phyloP scores from a whole-genome alignment of 139 green algal species.

The Eudorina sp. region DNA sequence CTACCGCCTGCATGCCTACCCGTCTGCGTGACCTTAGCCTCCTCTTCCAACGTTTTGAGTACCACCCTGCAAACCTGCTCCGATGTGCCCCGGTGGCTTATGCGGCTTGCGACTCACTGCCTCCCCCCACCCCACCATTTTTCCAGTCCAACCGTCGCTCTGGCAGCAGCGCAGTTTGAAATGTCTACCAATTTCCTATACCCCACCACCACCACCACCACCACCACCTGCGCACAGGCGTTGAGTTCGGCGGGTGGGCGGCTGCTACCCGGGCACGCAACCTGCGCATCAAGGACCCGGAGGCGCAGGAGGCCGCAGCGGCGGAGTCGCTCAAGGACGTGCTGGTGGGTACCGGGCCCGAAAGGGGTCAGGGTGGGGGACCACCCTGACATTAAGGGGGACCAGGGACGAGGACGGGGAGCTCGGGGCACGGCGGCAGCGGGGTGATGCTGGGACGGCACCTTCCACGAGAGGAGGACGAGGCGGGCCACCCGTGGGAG shows the following conservation, averaged over 20 bases:
- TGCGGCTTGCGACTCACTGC: neutral
- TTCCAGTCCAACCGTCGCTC: too few species aligned
- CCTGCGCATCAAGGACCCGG: neutral
- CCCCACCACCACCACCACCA: neutral
- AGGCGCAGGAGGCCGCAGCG: conserved; percentile 7
- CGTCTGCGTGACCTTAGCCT: neutral
- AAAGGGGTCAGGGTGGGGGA: neutral
- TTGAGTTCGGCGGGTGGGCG: conserved; percentile 37
- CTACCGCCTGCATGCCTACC: too few species aligned
- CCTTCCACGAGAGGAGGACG: neutral
- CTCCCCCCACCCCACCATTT: neutral
- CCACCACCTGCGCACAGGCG: neutral
- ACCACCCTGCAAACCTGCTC: neutral
- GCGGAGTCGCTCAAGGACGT: conserved; percentile 44
- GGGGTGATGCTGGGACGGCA: too few species aligned
- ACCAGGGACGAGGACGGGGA: neutral
- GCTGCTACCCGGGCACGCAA: neutral
- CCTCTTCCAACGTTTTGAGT: neutral
- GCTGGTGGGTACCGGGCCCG: conserved; percentile 30
- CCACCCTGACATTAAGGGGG: neutral
- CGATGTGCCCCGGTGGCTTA: neutral
- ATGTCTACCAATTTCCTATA: too few species aligned
- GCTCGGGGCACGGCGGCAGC: neutral
- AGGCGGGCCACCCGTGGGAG: neutral
- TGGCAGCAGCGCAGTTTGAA: too few species aligned